phyloP scores from a whole-genome alignment of 2,329 filamentous ascomycete genomes.

The Ceratocystis lukuohia region DNA sequence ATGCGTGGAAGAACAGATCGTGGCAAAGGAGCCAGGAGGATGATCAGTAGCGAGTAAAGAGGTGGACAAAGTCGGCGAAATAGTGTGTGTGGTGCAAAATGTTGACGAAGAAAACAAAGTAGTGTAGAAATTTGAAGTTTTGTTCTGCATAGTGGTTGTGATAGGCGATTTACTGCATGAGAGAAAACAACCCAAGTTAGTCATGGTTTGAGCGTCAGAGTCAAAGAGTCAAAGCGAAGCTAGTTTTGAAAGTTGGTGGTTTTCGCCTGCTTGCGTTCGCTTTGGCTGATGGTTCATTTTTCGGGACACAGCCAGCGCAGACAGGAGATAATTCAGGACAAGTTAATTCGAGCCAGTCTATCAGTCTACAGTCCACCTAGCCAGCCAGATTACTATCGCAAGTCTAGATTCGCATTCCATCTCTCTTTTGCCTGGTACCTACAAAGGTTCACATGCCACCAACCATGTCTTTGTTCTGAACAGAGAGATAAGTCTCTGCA shows the following conservation, averaged over 20 bases:
- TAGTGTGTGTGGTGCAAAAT: constrained; percentile 2
- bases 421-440: background rate
- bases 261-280: background rate
- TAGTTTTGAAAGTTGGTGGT: background rate
- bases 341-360: background rate
- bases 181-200: constrained; percentile 5
- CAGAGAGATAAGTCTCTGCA: background rate
- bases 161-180: constrained; percentile 8
- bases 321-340: background rate
- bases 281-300: background rate
- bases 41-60: constrained; percentile 13
- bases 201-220: background rate
- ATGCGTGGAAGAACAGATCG: constrained; percentile 2
- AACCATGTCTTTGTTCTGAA: background rate
- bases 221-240: background rate
- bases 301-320: background rate
- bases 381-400: too few relatives aligned
- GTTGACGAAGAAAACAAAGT: constrained; percentile 10
- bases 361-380: background rate
- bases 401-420: background rate
- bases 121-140: constrained; percentile 12
- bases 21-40: constrained; percentile 9
- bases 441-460: background rate
- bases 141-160: constrained; percentile 16
- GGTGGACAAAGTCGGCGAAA: constrained; percentile 5